A percentile compares a stretch with the other conserved stretches of the same genome.
Evolutionary conservation across 179 eudicot genomes (phyloP).

Genomic region (Camellia oleifera): DNA sequence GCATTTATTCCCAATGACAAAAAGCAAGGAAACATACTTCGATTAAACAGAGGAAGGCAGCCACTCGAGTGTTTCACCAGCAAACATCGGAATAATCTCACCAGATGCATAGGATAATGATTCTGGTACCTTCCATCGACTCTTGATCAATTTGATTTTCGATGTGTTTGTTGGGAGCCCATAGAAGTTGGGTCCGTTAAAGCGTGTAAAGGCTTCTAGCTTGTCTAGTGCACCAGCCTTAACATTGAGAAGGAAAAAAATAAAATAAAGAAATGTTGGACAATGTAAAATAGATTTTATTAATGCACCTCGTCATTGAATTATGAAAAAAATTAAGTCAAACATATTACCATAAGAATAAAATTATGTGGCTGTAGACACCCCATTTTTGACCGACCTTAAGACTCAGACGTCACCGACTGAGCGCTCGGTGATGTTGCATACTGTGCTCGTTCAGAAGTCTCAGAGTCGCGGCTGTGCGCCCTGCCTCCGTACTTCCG

Average conservation of each 20-base stretch:
- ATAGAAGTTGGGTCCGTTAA: conserved; percentile 95
- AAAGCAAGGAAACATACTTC: too few species aligned
- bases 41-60: conserved; percentile 30
- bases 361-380: too few species aligned
- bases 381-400: too few species aligned
- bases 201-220: conserved; percentile 93
- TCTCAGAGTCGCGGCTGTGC: too few species aligned
- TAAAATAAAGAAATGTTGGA: not conserved
- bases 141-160: conserved; percentile 60
- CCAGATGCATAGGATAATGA: conserved; percentile 47
- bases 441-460: too few species aligned
- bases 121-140: conserved; percentile 79
- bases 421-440: too few species aligned
- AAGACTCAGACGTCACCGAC: too few species aligned
- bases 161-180: conserved; percentile 83
- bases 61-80: conserved; percentile 83
- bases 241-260: not conserved
- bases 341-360: not conserved
- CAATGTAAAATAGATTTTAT: not conserved
- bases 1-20: not conserved
- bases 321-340: not conserved
- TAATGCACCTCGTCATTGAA: not conserved
- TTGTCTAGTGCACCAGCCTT: conserved; percentile 95
- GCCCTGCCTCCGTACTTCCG: too few species aligned
- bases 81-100: conserved; percentile 81